phyloP scores from a whole-genome alignment of 2,329 filamentous ascomycete species.

The Canariomyces notabilis region DNA sequence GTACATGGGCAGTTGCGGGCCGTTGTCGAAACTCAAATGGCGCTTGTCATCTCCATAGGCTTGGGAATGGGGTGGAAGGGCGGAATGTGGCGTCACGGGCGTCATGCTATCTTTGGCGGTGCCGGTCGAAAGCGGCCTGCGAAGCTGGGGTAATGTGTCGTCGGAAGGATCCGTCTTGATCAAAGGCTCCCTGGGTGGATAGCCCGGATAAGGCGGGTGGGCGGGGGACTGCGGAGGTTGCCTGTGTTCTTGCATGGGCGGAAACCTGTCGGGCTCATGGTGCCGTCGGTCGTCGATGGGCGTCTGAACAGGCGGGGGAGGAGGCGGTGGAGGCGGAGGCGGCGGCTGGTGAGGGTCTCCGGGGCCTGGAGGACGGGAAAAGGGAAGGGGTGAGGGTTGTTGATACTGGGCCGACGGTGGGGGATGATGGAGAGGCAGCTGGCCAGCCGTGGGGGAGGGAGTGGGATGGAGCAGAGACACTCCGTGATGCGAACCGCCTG shows the following conservation, averaged over 20 bases:
- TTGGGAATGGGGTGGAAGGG: slow-evolving; percentile 32
- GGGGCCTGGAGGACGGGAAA: slow-evolving; percentile 33
- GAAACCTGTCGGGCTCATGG: slow-evolving; percentile 51
- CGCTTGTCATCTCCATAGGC: slow-evolving; percentile 44
- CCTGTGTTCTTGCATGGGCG: slow-evolving; percentile 51
- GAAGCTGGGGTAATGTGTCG: slow-evolving; percentile 36
- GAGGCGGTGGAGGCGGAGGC: slow-evolving; percentile 25
- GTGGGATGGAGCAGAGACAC: slow-evolving; percentile 45
- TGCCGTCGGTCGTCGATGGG: slow-evolving; percentile 50
- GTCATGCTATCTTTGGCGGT: slow-evolving; percentile 32
- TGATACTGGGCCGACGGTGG: slow-evolving; percentile 37
- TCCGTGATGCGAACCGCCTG: slow-evolving; percentile 42
- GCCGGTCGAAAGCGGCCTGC: slow-evolving; percentile 50
- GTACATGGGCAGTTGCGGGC: slow-evolving; percentile 37
- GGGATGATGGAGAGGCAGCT: slow-evolving; percentile 35
- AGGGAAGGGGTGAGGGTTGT: slow-evolving; percentile 31
- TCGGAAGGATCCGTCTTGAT: slow-evolving; percentile 54
- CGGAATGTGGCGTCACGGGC: slow-evolving; percentile 34
- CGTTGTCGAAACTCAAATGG: slow-evolving; percentile 51
- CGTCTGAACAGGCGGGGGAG: slow-evolving; percentile 22
- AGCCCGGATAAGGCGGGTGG: slow-evolving; percentile 33
- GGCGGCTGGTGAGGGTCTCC: slow-evolving; percentile 22
- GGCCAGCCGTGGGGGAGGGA: slow-evolving; percentile 30
- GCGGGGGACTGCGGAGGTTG: slow-evolving; percentile 33
- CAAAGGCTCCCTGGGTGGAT: slow-evolving; percentile 45